Base-by-base conservation (phyloP, 2,329 filamentous ascomycete species). In the Epichloe amarillans region DNA sequence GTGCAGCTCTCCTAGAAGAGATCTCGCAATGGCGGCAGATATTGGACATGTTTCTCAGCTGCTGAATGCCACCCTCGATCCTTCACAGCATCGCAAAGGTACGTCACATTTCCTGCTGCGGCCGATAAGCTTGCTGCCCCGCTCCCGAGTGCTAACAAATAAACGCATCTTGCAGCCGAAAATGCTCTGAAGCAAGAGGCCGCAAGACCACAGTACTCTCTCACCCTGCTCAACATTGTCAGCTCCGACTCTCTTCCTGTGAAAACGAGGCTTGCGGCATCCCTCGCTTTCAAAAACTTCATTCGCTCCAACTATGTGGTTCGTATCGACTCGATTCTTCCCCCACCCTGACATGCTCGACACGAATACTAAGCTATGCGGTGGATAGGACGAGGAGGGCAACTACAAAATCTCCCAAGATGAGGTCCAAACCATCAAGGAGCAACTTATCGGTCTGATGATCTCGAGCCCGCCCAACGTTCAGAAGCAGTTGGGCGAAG, bases 231-330 rank as follows among this genome's bases (percentile, higher is more conserved):
- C 49, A 89, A 91, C 61, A 94, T 97, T 63, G 88, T 95, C 61
- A 88, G 86, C 56, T 82, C 84, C 58, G 79, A 83, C 52, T 72
- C 77, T 41, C 79, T 85, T 56, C 83, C 88, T 40, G 70, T 76
- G 57, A 91, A 87, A 61, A 93, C 87, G 54, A 83, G 93, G 55
- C 82, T 98, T 41, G 82, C 91, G 6, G 88, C 86, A 61, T 88
- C 93, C 30, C 77, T 98, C 53, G 93, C 87, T 72, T 98, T 98
- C 79, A 98, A 98, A 72, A 98, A 98, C 73, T 95, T 95, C 68
- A 89, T 98, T 63, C 86, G 86, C 68, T 82, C 86, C 64, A 93
- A 89, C 74, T 98, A 94, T 81, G 87, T 88, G 60, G 82, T 84
- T 69, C 59, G 80, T 73, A 44, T 14, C 52, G 21, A 38, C 47